Evolutionary conservation across 2,329 filamentous ascomycete genomes (phyloP), one percentile per base, ranked within the genome.

Genomic region (Dactylellina sp.): DNA sequence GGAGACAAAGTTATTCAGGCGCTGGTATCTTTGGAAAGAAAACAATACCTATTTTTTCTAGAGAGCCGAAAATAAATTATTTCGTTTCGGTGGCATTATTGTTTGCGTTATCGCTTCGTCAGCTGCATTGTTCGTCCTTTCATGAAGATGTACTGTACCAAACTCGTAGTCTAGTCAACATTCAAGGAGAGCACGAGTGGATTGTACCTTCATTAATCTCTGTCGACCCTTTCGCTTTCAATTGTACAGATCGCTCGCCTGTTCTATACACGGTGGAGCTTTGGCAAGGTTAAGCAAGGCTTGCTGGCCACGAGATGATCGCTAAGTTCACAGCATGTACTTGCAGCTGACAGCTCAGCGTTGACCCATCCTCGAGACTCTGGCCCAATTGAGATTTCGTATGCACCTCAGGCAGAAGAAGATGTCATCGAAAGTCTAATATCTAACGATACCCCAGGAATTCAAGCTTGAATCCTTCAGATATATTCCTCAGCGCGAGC

Each of bases 1-100:
- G 47, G 28, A 62, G 61, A 65, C 40, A 20, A n/a, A 44, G 22
- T 39, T 24, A 22, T 28, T n/a, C 25, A 50, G 55, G 37, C 55
- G 53, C 32, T 28, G 40, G 47, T 40, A 49, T 56, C 53, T 56
- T 25, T 49, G 14, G 25, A 65, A 56, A 46, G 12, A 53, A 2
- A n/a, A 37, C 7, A 18, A 24, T 40, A 7, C 24, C 35, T 40
- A 20, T 46, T 46, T 22, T 18, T 20, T 46, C 16, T 14, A 5
- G 42, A 55, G 7, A 2, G 12, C 14, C 37, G 37, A 52, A 37
- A 28, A 12, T 18, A 18, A 22, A 52, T 12, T 1, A 52, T 6
- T 18, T 1, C 5, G 7, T 20, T 20, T n/a, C 4, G 42, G 20
- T 9, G 42, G 18, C 4, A 46, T 9, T 9, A 16, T 2, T 20